Evolutionary conservation across 176 grass and related monocot species (phyloP).

Genomic region (Bonia amplexicaulis): DNA sequence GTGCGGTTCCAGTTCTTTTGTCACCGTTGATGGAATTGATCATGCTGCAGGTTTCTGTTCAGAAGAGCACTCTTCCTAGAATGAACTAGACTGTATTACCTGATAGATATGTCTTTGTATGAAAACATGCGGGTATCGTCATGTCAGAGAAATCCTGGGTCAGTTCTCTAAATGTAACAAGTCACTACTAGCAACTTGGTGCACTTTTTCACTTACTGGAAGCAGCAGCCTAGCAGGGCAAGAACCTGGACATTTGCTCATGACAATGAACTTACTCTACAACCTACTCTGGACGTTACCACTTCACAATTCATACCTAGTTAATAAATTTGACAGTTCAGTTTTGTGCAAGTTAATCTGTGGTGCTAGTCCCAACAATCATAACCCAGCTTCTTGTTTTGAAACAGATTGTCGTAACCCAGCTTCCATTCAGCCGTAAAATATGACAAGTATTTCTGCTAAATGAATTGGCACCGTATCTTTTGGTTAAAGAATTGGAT

Average conservation of each 20-base stretch:
- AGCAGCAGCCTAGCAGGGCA: neutral
- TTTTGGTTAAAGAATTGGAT: neutral
- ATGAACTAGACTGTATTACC: neutral
- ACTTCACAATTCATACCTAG: neutral
- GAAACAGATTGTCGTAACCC: neutral
- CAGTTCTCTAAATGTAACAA: neutral
- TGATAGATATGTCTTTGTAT: neutral
- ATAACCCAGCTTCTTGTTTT: neutral
- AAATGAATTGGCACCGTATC: neutral
- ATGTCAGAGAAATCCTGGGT: neutral
- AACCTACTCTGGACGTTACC: neutral
- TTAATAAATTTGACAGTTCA: neutral
- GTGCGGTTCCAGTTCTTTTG: neutral
- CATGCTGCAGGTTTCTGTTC: neutral
- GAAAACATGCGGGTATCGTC: neutral
- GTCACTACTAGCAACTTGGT: neutral
- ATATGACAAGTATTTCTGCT: neutral
- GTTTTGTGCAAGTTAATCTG: constrained; percentile 8
- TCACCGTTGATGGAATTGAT: neutral
- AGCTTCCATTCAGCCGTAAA: neutral
- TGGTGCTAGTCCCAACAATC: neutral
- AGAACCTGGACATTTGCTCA: neutral
- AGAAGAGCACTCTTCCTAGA: neutral
- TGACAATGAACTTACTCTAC: neutral
- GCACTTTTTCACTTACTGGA: neutral